These are phyloP conservation scores for Podospora anserina DNA, from an alignment of 495 filamentous ascomycete genomes.

Conservation along the genomic window DNA sequence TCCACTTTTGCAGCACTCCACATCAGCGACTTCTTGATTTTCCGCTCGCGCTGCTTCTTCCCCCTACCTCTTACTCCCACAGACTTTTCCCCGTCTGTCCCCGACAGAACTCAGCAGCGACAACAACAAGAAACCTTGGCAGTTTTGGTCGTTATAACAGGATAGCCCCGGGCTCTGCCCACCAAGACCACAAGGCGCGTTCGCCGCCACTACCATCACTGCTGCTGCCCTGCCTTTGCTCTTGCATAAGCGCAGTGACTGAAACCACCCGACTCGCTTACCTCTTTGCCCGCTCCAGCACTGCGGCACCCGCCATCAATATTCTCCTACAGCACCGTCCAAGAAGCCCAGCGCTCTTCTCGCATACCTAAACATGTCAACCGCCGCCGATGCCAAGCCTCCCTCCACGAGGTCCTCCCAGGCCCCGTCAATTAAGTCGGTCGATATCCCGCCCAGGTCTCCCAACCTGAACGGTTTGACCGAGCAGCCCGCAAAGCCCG, in stretches of 20 bases:
- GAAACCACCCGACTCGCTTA: conserved; percentile 25
- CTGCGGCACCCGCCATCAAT: conserved; percentile 1
- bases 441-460: conserved; percentile 40
- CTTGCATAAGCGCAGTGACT: conserved; percentile 36
- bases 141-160: conserved; percentile 29
- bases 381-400: conserved; percentile 29
- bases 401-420: conserved; percentile 44
- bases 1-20: conserved; percentile 7
- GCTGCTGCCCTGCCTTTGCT: conserved; percentile 19
- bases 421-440: conserved; percentile 45
- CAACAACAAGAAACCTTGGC: conserved; percentile 20
- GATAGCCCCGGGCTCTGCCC: conserved; percentile 29
- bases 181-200: conserved; percentile 27
- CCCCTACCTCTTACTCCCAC: conserved; percentile 6
- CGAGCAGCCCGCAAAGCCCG: conserved; percentile 35
- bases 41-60: not conserved
- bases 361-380: conserved; percentile 25
- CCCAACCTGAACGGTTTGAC: conserved; percentile 40
- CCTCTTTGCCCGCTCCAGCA: conserved; percentile 15
- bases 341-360: conserved; percentile 6
- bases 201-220: conserved; percentile 34
- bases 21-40: conserved; percentile 16
- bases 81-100: conserved; percentile 12
- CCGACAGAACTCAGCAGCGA: not conserved
- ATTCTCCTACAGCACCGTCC: conserved; percentile 7